Conservation (phyloP, 805 yeast species). For the Kockiozyma suomiensis region DNA sequence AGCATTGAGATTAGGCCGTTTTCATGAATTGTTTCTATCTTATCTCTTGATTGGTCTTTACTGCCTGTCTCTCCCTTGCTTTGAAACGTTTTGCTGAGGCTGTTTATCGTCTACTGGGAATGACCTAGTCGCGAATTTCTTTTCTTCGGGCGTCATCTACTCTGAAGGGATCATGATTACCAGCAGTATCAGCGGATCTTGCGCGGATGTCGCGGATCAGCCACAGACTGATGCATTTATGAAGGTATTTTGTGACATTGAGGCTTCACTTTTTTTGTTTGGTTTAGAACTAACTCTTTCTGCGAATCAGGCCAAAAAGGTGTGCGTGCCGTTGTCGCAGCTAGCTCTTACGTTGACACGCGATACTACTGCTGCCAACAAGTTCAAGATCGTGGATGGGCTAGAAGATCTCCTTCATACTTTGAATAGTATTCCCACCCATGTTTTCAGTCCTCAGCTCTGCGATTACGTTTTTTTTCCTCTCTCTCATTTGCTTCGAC, state of each 20-base stretch:
- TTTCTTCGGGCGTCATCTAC: background rate
- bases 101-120: too few species aligned
- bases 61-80: too few species aligned
- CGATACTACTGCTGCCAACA: slow-evolving; percentile 16
- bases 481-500: slow-evolving; percentile 55
- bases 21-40: too few species aligned
- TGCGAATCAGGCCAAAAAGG: slow-evolving; percentile 6
- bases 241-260: background rate
- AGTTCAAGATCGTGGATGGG: slow-evolving; percentile 27
- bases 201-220: background rate
- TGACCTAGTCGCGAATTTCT: background rate
- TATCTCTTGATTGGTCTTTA: too few species aligned
- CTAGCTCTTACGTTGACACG: slow-evolving; percentile 15
- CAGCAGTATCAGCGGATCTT: background rate
- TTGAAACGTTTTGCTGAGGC: too few species aligned
- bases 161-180: background rate
- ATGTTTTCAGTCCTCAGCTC: slow-evolving; percentile 38
- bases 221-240: slow-evolving; percentile 5
- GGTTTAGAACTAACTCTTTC: background rate
- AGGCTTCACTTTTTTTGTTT: background rate
- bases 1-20: too few species aligned
- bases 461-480: slow-evolving; percentile 70
- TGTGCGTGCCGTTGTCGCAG: slow-evolving; percentile 30
- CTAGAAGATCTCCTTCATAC: slow-evolving; percentile 28
- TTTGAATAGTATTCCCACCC: slow-evolving; percentile 13